phyloP scores from a whole-genome alignment of 441 rosid species.

The Croton laevigatus region DNA sequence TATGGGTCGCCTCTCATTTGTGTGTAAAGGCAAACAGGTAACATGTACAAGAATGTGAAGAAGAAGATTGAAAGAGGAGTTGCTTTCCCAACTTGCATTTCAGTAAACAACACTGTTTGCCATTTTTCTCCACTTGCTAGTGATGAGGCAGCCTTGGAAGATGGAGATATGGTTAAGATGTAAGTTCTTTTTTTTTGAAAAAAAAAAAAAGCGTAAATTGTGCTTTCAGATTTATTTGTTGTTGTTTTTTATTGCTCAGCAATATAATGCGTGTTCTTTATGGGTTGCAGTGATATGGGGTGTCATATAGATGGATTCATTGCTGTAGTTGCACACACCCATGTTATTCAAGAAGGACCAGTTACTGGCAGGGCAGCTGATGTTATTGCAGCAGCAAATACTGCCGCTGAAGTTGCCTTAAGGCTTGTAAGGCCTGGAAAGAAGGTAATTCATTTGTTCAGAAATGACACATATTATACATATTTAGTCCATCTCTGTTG shows the following conservation, averaged over 20 bases:
- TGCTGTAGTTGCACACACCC: slow-evolving; percentile 87
- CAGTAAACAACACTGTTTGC: slow-evolving; percentile 82
- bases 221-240: background rate
- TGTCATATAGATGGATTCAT: slow-evolving; percentile 97
- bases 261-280: background rate
- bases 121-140: slow-evolving; percentile 89
- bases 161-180: slow-evolving; percentile 86
- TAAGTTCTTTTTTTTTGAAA: slow-evolving; percentile 35
- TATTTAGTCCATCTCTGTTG: background rate
- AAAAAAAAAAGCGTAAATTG: too few species aligned
- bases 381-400: slow-evolving; percentile 87
- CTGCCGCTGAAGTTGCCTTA: slow-evolving; percentile 98
- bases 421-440: slow-evolving; percentile 97
- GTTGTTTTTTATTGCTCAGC: background rate
- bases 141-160: slow-evolving; percentile 74
- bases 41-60: slow-evolving; percentile 89
- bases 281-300: slow-evolving; percentile 72
- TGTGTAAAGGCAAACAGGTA: slow-evolving; percentile 68
- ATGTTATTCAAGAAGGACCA: slow-evolving; percentile 73
- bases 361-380: slow-evolving; percentile 77
- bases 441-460: slow-evolving; percentile 47
- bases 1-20: slow-evolving; percentile 3
- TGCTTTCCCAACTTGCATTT: slow-evolving; percentile 92
- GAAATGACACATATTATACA: background rate
- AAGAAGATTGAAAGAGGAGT: slow-evolving; percentile 90